Evolutionary conservation across 2,329 filamentous ascomycete species (phyloP), one percentile per base, ranked within the genome.

Genomic region (Metarhizium guizhouense): DNA sequence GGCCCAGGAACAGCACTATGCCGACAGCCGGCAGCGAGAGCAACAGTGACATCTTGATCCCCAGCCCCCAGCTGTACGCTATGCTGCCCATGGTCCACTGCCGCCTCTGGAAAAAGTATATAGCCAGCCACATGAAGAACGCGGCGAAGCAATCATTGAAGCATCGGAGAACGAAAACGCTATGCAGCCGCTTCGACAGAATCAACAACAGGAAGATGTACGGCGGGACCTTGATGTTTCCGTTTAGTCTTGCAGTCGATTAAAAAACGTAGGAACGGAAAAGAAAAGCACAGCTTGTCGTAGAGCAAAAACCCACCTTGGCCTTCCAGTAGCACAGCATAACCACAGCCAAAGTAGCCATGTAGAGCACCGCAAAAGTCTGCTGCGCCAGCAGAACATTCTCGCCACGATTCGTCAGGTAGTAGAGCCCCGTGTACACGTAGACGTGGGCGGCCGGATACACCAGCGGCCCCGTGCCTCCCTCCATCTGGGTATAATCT

Each of bases 81-180:
- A 90, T 68, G 52, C 84, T 85, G 6, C 86, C 94, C 0, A 86
- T 64, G 30, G 84, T 84, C 88, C 89, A 96, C 56, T 79, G 75
- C 36, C 84, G 79, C 49, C 80, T 81, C 74, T 96, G 90, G 67
- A 91, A 88, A 60, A 83, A 76, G 66, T 83, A 87, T 43, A 97
- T 85, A n/a, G 90, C 83, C 18, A 84, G 69, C 82, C 90, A 97
- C 58, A 99, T 79, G 62, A 89, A 90, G 63, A 94, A 78, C 4
- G 87, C 83, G 18, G 92, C 92, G 67, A 96, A 88, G 63, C 91
- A 90, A 73, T 99, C 94, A 72, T 99, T 99, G 78, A 99, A 99
- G 66, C 93, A 86, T 47, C 94, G 84, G 55, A 99, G 79, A 62
- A 99, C 74, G 67, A 94, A 99, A 63, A 99, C 87, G 70, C 90